phyloP scores from a whole-genome alignment of 2,329 filamentous ascomycete species.

The Fusarium sp. region DNA sequence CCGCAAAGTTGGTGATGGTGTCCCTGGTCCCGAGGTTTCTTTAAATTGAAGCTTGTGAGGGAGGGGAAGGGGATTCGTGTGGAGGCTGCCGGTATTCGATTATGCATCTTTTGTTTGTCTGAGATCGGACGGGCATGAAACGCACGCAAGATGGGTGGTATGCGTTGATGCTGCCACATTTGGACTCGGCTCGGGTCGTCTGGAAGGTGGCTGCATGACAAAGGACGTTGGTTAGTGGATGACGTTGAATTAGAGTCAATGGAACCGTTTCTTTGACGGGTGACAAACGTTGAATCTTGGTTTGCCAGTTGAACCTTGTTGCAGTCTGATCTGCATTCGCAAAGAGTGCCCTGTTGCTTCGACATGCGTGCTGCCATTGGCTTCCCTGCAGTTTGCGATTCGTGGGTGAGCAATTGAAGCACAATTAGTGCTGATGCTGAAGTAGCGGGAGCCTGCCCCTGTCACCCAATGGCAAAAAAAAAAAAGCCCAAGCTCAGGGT shows the following conservation, averaged over 20 bases:
- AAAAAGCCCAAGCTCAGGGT: not conserved
- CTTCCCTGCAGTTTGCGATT: not conserved
- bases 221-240: not conserved
- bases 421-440: not conserved
- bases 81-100: slow-evolving; percentile 1
- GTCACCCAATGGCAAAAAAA: not conserved
- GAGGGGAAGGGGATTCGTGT: not conserved
- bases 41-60: slow-evolving; percentile 2
- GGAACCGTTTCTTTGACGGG: not conserved
- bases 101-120: not conserved
- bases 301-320: not conserved
- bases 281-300: not conserved
- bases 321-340: not conserved
- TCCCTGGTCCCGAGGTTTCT: slow-evolving; percentile 20
- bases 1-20: slow-evolving; percentile 20
- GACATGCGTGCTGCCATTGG: not conserved
- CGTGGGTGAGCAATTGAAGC: not conserved
- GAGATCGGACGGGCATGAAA: not conserved
- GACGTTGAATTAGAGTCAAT: not conserved
- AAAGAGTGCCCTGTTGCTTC: not conserved
- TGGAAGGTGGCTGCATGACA: not conserved
- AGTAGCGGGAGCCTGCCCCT: not conserved
- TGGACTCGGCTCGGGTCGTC: not conserved
- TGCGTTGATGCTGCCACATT: not conserved
- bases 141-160: not conserved